A percentile compares a stretch with the other conserved stretches of the same genome.
Conservation (phyloP, 441 rosid genomes). For the Brassica hybrid region DNA sequence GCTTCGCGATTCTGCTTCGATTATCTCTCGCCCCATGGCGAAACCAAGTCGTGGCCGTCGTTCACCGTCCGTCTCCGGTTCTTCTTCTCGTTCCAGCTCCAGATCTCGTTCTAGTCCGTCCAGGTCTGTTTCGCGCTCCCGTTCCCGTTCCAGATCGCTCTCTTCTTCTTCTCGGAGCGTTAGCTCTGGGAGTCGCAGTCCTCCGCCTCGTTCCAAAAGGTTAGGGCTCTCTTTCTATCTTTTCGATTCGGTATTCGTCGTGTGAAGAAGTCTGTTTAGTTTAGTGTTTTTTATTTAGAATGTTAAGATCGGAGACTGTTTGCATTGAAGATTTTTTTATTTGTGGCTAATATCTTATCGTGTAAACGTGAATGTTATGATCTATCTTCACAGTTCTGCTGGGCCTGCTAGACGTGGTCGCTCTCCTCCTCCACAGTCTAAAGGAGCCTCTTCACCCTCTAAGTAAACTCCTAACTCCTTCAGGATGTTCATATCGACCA, state of each 20-base stretch:
- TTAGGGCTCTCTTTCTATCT: conserved; percentile 21
- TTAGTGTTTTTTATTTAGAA: background rate
- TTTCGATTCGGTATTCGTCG: background rate
- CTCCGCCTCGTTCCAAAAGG: conserved; percentile 43
- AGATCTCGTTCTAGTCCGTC: conserved; percentile 46
- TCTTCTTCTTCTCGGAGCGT: conserved; percentile 42
- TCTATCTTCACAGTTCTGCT: conserved; percentile 49
- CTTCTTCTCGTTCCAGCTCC: conserved; percentile 53
- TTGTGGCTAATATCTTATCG: conserved; percentile 27
- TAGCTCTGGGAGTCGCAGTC: conserved; percentile 56
- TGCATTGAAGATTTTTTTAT: conserved; percentile 24
- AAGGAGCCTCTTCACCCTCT: conserved; percentile 73
- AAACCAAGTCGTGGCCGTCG: conserved; percentile 48
- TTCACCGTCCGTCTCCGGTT: conserved; percentile 51
- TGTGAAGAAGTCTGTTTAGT: too few species aligned
- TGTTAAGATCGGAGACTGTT: background rate
- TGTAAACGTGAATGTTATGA: conserved; percentile 2
- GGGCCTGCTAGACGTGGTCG: conserved; percentile 67
- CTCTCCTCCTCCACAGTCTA: conserved; percentile 68
- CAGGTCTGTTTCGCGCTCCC: conserved; percentile 34
- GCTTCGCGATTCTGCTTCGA: conserved; percentile 1
- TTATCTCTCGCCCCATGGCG: conserved; percentile 40
- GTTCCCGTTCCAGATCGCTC: conserved; percentile 37
- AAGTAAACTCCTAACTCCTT: conserved; percentile 51
- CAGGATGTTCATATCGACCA: background rate